Base-by-base conservation (phyloP, 805 yeast species). In the Candida nemodendra region DNA sequence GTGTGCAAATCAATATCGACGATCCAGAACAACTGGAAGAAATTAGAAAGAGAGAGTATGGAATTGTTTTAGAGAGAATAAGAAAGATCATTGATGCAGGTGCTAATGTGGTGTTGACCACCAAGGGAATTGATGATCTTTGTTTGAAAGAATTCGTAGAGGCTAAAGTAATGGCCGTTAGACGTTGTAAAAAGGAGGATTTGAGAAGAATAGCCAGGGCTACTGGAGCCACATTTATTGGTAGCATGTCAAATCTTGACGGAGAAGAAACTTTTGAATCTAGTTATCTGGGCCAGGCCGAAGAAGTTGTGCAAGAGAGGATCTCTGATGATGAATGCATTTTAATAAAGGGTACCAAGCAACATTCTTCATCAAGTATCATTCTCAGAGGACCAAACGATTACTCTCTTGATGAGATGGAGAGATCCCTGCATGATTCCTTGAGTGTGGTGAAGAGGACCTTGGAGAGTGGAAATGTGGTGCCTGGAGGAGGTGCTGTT, bases 401-500 rank as follows among this genome's bases (percentile, higher is more conserved):
- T 62, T 93, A 84, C 63, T 82, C 95, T 27, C 74, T 93, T 50
- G 99, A 93, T 66, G 99, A 93, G 70, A 91, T 95, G 98, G 96
- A 93, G 68, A 79, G 99, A 65, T 89, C 98, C 0, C 65, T 95
- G 44, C 97, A 88, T 57, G 99, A 93, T 62, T 86, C 98, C 2
- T 72, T 93, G 48, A 81, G 88, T 30, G 99, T 93, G 25, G 96
- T 93, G 25, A 93, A 93, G 70, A 81, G 99, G 61, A 89, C 98
- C 9, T 74, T 95, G 50, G 99, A 93, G 65, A 80, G 91, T 56
- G 98, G 97, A 15, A 68, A 76, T 50, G 90, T 95, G 41, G 99
- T 93, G 5, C 98, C 99, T 29, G 99, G 99, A 45, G 99, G 99
- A 49, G 99, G 99, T 44, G 95, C 95, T n/a, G 99, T 93, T 24